Conservation (phyloP, 2,329 filamentous ascomycete species). For the Fusarium pseudocircinatum region DNA sequence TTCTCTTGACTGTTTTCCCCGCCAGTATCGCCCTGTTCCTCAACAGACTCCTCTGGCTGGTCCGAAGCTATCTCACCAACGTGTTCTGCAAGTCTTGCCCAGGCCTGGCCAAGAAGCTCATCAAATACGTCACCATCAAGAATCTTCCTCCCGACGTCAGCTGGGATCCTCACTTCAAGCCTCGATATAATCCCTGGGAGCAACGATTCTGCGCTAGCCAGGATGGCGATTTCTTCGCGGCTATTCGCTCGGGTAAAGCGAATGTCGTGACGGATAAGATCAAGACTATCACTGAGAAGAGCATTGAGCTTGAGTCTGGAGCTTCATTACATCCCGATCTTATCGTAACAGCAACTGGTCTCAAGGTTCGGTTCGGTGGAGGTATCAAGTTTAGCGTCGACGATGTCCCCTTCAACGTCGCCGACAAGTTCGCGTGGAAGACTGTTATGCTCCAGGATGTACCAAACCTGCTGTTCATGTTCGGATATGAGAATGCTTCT, state of each 20-base stretch:
- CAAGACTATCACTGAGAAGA: slow-evolving; percentile 53
- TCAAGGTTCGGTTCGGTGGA: slow-evolving; percentile 65
- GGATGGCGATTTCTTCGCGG: slow-evolving; percentile 58
- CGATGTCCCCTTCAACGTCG: slow-evolving; percentile 53
- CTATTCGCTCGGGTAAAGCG: slow-evolving; percentile 51
- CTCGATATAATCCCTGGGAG: slow-evolving; percentile 69
- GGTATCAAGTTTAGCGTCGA: slow-evolving; percentile 62
- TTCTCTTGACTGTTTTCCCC: slow-evolving; percentile 55
- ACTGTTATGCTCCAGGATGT: slow-evolving; percentile 69
- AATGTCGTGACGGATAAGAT: slow-evolving; percentile 59
- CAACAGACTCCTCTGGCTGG: slow-evolving; percentile 57
- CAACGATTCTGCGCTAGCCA: slow-evolving; percentile 72
- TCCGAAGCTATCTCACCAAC: slow-evolving; percentile 53
- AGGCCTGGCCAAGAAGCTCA: slow-evolving; percentile 51
- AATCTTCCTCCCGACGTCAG: slow-evolving; percentile 60
- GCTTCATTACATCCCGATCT: slow-evolving; percentile 64
- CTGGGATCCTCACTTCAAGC: slow-evolving; percentile 64
- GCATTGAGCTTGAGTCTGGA: slow-evolving; percentile 56
- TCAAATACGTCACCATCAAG: slow-evolving; percentile 53
- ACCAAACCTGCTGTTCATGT: slow-evolving; percentile 67
- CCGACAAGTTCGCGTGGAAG: slow-evolving; percentile 65
- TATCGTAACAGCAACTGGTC: slow-evolving; percentile 72
- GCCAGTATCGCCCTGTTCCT: slow-evolving; percentile 55
- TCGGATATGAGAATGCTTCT: slow-evolving; percentile 68
- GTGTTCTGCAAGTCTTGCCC: slow-evolving; percentile 63